Evolutionary conservation across 768 basidiomycete species (phyloP), one percentile per base, ranked within the genome.

Genomic region (Coprinellus aureogranulatus): DNA sequence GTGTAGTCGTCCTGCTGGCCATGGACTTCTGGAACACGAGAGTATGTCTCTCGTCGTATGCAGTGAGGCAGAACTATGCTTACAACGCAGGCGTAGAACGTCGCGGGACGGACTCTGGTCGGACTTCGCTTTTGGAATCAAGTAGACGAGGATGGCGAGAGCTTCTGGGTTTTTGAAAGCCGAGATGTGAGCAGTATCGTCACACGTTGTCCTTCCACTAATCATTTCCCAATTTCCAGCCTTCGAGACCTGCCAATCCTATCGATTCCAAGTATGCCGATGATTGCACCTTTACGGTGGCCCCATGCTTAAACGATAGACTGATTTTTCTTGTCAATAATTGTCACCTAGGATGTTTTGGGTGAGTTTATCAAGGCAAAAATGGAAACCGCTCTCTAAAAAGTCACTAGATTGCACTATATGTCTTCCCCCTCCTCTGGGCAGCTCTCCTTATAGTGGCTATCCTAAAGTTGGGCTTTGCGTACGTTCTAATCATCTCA

Each of bases 61-160:
- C 18, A 42, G 16, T 10, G 31, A 5, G 16, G 23, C 40, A 50
- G 20, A 30, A 27, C 16, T 14, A 22, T 4, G 9, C 31, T 20
- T 42, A 12, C 41, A 27, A 9, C 22, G 9, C n/a, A n/a, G n/a
- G 22, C n/a, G 20, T 46, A 94, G 89, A 99, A 99, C 66, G 94
- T 99, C 14, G 84, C 94, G 0, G 97, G 97, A 2, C 78, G 97
- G 62, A 94, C 89, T 23, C 78, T 99, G 16, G 97, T 98, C 11
- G 97, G 97, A 22, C 76, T 99, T 59, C 81, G 97, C 54, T 99
- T 95, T 68, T 98, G 96, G 96, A 99, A 98, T 70, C 95, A 98
- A 73, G 88, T 98, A 14, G 94, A 98, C 65, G 94, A 98, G 54
- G 94, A 98, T 62, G 97, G 97, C 2, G 92, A 96, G 71, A 83